These are phyloP conservation scores for Candida sp. DNA, from an alignment of 1,139 yeast genomes.

Conservation along the genomic window DNA sequence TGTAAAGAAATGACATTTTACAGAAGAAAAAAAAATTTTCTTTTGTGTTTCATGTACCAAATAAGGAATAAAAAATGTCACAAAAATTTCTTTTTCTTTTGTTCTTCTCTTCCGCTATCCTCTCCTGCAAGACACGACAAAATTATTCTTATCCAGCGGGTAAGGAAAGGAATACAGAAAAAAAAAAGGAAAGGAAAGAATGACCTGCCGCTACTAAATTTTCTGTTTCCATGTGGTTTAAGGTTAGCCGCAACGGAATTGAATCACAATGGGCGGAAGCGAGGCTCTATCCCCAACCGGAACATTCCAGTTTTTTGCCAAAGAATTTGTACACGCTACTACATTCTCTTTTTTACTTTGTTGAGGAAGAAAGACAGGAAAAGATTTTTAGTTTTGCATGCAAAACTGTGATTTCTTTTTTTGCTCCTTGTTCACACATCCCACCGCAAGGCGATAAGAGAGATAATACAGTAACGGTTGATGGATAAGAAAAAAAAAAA, in stretches of 20 bases:
- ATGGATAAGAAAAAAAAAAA: background rate
- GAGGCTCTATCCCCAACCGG: too few relatives aligned
- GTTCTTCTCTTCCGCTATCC: background rate
- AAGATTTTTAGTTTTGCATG: background rate
- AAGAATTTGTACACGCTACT: too few relatives aligned
- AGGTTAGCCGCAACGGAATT: too few relatives aligned
- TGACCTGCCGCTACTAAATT: background rate
- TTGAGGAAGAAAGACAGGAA: background rate
- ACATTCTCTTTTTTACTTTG: too few relatives aligned
- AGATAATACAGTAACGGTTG: background rate
- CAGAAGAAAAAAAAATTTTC: background rate
- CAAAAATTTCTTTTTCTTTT: background rate
- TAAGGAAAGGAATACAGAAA: too few relatives aligned
- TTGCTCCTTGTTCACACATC: background rate
- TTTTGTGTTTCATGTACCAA: background rate
- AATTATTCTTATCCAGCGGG: too few relatives aligned
- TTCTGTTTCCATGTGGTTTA: background rate
- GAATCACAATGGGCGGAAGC: too few relatives aligned
- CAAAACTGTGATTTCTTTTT: background rate
- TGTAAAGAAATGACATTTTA: background rate
- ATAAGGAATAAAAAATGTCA: background rate
- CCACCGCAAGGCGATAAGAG: conserved; percentile 1
- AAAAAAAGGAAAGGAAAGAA: background rate
- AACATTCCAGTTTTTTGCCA: too few relatives aligned
- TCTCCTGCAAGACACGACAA: background rate